These are phyloP conservation scores for Moniliophthora roreri DNA, from an alignment of 1,284 basidiomycete genomes.

Conservation along the genomic window DNA sequence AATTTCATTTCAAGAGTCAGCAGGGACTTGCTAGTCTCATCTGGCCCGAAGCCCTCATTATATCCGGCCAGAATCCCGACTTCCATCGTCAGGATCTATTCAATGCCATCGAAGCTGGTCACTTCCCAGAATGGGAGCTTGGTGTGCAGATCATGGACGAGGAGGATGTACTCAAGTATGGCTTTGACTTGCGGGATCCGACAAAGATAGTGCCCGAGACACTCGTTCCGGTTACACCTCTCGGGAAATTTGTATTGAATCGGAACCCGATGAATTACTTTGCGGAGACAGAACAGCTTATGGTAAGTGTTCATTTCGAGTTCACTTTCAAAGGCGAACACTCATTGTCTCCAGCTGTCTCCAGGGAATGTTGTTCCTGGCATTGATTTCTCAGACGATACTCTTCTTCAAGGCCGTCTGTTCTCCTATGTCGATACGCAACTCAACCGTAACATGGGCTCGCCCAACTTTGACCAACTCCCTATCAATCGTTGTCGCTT, in stretches of 20 bases:
- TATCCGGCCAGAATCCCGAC: slow-evolving; percentile 18
- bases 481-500: slow-evolving; percentile 7
- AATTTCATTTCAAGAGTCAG: slow-evolving; percentile 9
- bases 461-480: slow-evolving; percentile 10
- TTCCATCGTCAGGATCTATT: slow-evolving; percentile 19
- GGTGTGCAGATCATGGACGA: slow-evolving; percentile 10
- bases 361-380: slow-evolving; percentile 7
- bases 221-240: slow-evolving; percentile 4
- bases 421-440: slow-evolving; percentile 12
- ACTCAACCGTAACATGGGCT: slow-evolving; percentile 10
- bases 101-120: slow-evolving; percentile 17
- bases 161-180: slow-evolving; percentile 6
- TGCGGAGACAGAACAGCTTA: slow-evolving; percentile 10
- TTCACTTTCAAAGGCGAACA: neutral
- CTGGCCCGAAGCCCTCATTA: slow-evolving; percentile 13
- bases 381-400: slow-evolving; percentile 12
- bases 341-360: neutral
- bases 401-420: slow-evolving; percentile 9
- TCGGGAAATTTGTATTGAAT: slow-evolving; percentile 11
- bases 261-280: slow-evolving; percentile 8
- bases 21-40: slow-evolving; percentile 9
- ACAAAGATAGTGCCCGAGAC: slow-evolving; percentile 9
- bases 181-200: slow-evolving; percentile 8
- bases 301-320: slow-evolving; percentile 7
- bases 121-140: slow-evolving; percentile 20